Percentiles rank a stretch among this genome's conserved stretches.
Evolutionary conservation across 2,329 filamentous ascomycete species (phyloP).

Genomic region (Epichloe sp.): DNA sequence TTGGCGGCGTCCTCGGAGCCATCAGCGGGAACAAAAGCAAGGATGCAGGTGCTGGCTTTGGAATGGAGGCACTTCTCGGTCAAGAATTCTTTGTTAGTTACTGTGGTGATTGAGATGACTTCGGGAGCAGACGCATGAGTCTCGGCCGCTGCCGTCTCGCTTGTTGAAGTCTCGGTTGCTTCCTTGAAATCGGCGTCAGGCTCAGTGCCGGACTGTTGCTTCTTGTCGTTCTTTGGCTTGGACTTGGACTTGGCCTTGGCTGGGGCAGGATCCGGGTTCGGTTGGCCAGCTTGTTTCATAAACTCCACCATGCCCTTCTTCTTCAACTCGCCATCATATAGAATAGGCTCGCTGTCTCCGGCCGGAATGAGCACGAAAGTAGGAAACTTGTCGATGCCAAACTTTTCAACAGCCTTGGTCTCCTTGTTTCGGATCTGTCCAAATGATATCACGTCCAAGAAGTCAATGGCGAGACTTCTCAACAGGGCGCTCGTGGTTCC

Average conservation of each 20-base stretch:
- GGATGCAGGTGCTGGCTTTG: conserved; percentile 71
- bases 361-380: conserved; percentile 68
- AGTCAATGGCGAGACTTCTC: conserved; percentile 81
- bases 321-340: conserved; percentile 74
- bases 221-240: conserved; percentile 20
- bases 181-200: conserved; percentile 25
- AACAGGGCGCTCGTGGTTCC: conserved; percentile 73
- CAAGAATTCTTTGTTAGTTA: conserved; percentile 52
- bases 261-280: conserved; percentile 60
- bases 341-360: conserved; percentile 51
- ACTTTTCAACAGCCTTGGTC: conserved; percentile 54
- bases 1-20: conserved; percentile 38
- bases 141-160: conserved; percentile 17
- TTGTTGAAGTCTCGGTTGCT: conserved; percentile 21
- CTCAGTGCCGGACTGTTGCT: conserved; percentile 11
- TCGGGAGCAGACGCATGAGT: conserved; percentile 14
- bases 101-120: conserved; percentile 50
- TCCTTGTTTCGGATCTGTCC: conserved; percentile 81
- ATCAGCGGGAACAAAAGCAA: conserved; percentile 53
- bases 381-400: conserved; percentile 66
- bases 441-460: conserved; percentile 63
- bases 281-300: conserved; percentile 62
- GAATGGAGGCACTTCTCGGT: conserved; percentile 57
- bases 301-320: conserved; percentile 74
- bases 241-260: conserved; percentile 22